Percentiles rank a stretch among this genome's conserved stretches.
Evolutionary conservation across 2,329 filamentous ascomycete species (phyloP).

Genomic region (Microcera coccophila): DNA sequence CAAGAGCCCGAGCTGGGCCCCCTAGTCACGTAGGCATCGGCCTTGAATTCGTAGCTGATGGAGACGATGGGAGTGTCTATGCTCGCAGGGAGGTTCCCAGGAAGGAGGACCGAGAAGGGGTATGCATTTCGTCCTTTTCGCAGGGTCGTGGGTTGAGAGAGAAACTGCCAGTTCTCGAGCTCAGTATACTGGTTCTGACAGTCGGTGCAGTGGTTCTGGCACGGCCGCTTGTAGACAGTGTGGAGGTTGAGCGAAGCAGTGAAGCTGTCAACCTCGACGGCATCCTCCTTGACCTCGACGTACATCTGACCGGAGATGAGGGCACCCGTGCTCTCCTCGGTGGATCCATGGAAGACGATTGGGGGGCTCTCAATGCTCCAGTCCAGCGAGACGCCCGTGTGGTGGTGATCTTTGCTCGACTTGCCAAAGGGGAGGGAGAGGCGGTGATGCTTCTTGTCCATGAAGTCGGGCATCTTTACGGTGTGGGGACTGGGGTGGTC

Average conservation of each 20-base stretch:
- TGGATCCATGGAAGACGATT: slow-evolving; percentile 74
- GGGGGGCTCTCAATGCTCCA: slow-evolving; percentile 80
- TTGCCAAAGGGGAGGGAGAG: slow-evolving; percentile 41
- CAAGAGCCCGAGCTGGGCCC: slow-evolving; percentile 38
- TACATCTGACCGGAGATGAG: slow-evolving; percentile 80
- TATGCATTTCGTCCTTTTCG: slow-evolving; percentile 64
- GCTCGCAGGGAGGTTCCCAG: slow-evolving; percentile 79
- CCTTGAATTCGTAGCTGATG: slow-evolving; percentile 75
- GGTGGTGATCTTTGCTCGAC: slow-evolving; percentile 41
- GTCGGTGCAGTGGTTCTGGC: slow-evolving; percentile 70
- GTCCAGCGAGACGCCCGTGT: slow-evolving; percentile 42
- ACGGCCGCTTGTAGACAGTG: slow-evolving; percentile 76
- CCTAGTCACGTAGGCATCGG: slow-evolving; percentile 58
- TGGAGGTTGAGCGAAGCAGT: slow-evolving; percentile 67
- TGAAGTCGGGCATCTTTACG: slow-evolving; percentile 38
- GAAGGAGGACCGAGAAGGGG: slow-evolving; percentile 84
- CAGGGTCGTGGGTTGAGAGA: slow-evolving; percentile 53
- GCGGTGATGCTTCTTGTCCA: slow-evolving; percentile 42
- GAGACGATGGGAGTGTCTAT: slow-evolving; percentile 69
- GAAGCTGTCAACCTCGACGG: slow-evolving; percentile 66
- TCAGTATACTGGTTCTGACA: slow-evolving; percentile 70
- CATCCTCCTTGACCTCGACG: slow-evolving; percentile 65
- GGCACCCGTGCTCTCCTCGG: slow-evolving; percentile 74
- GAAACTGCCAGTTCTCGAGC: slow-evolving; percentile 74
- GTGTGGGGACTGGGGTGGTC: slow-evolving; percentile 27